Conservation (phyloP, 1,139 yeast genomes). For the Candida pseudocylindracea region DNA sequence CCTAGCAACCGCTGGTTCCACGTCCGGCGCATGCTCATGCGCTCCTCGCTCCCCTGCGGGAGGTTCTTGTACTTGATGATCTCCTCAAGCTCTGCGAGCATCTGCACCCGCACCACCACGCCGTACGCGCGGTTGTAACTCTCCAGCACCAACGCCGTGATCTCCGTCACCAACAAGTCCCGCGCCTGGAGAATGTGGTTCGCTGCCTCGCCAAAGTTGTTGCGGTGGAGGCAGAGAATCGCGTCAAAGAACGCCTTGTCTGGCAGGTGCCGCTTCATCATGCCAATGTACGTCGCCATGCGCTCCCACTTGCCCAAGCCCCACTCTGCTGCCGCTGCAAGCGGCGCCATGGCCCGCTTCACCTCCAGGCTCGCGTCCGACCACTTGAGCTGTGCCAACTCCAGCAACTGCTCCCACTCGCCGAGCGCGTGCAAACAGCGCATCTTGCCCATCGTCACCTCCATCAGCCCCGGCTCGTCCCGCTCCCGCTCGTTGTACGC, state of each 20-base stretch:
- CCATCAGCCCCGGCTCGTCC: slow-evolving; percentile 35
- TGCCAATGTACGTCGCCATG: slow-evolving; percentile 78
- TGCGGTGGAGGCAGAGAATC: slow-evolving; percentile 63
- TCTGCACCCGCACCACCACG: slow-evolving; percentile 89
- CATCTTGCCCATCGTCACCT: slow-evolving; percentile 93
- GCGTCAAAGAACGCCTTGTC: slow-evolving; percentile 92
- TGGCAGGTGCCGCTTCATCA: slow-evolving; percentile 82
- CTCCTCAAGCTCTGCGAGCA: slow-evolving; percentile 93
- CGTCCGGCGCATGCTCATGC: slow-evolving; percentile 63
- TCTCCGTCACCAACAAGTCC: slow-evolving; percentile 76
- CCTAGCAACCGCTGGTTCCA: slow-evolving; percentile 90
- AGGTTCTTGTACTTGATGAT: slow-evolving; percentile 72
- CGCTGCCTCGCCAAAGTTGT: slow-evolving; percentile 67
- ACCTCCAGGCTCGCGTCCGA: slow-evolving; percentile 45
- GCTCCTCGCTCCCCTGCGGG: slow-evolving; percentile 63
- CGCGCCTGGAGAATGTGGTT: slow-evolving; percentile 66
- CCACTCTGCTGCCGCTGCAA: slow-evolving; percentile 99
- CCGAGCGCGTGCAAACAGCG: slow-evolving; percentile 94
- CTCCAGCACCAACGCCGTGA: slow-evolving; percentile 86
- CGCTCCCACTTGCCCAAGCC: slow-evolving; percentile 96
- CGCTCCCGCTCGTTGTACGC: slow-evolving; percentile 66
- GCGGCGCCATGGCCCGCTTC: slow-evolving; percentile 76
- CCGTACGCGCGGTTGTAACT: slow-evolving; percentile 94
- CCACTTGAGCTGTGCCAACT: slow-evolving; percentile 80
- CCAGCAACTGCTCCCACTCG: slow-evolving; percentile 89